Conservation (phyloP, 129 eudicot genomes). For the Gnaphalium uliginosum region DNA sequence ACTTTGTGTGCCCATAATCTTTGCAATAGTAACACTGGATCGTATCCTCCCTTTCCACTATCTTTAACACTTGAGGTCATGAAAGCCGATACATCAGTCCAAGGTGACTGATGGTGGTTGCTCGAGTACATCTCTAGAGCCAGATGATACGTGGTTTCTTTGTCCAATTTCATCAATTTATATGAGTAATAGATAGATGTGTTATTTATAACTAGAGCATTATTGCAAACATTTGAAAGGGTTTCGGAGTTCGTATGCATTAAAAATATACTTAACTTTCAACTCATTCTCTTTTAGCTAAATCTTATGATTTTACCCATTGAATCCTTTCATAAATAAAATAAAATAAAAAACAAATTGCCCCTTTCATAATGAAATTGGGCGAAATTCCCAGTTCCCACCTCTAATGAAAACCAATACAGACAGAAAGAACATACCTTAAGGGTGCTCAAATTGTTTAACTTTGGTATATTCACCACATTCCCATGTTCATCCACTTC, state of each 20-base stretch:
- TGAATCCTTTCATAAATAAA: no score
- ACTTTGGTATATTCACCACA: conserved; percentile 71
- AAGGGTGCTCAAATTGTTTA: conserved; percentile 75
- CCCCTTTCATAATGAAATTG: neutral
- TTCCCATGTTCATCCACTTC: conserved; percentile 97
- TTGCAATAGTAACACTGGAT: no score
- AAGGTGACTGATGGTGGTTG: no score
- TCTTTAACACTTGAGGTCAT: no score
- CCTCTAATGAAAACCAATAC: neutral
- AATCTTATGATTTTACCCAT: neutral
- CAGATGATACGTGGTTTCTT: neutral
- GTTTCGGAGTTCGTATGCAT: neutral
- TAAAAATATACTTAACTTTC: neutral
- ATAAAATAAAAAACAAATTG: neutral
- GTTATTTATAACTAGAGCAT: neutral
- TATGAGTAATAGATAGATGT: neutral
- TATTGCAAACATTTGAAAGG: neutral
- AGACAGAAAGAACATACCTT: conserved; percentile 49
- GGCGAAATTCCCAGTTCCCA: neutral
- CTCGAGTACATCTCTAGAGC: no score
- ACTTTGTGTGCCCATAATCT: no score
- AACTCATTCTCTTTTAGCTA: neutral
- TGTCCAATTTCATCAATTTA: neutral
- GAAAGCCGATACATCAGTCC: no score
- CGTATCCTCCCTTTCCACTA: no score